A percentile compares a stretch with the other conserved stretches of the same genome.
Conservation (phyloP, 208 protist species). For the Leishmania turanica region DNA sequence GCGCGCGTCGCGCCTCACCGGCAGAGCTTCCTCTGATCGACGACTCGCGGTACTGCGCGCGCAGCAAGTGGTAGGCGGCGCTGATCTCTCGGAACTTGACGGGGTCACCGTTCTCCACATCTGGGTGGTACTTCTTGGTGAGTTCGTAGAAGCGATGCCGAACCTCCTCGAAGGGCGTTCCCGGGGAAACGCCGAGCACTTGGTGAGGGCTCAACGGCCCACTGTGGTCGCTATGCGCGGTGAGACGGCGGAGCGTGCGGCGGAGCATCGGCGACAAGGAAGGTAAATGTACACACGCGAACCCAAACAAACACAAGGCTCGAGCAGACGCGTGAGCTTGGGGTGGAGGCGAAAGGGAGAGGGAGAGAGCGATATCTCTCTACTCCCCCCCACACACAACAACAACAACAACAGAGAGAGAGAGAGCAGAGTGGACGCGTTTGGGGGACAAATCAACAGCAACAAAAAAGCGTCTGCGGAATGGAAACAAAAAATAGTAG, state of each 20-base stretch:
- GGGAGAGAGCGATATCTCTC: too few relatives aligned
- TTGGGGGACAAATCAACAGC: background rate
- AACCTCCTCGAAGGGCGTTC: slow-evolving; percentile 61
- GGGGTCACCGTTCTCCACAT: slow-evolving; percentile 66
- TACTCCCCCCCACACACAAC: too few relatives aligned
- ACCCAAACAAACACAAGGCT: background rate
- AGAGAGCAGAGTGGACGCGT: background rate
- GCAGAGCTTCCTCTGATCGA: background rate
- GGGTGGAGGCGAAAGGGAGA: too few relatives aligned
- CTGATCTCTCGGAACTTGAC: slow-evolving; percentile 80
- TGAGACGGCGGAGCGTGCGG: slow-evolving; percentile 10
- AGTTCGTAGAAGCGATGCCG: slow-evolving; percentile 65
- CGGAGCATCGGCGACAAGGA: slow-evolving; percentile 23
- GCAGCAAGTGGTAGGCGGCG: slow-evolving; percentile 61
- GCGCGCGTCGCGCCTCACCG: slow-evolving; percentile 1
- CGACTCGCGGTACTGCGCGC: slow-evolving; percentile 38
- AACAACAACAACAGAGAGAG: too few relatives aligned
- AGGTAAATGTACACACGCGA: background rate
- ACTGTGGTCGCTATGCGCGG: slow-evolving; percentile 3
- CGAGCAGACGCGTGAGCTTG: too few relatives aligned
- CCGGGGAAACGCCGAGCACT: slow-evolving; percentile 51
- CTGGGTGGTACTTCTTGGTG: slow-evolving; percentile 68
- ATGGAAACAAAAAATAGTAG: background rate
- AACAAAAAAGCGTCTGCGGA: background rate
- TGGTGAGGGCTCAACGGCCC: slow-evolving; percentile 45